Base-by-base conservation (phyloP, 139 green algal species). In the Coelastrella sp. region DNA sequence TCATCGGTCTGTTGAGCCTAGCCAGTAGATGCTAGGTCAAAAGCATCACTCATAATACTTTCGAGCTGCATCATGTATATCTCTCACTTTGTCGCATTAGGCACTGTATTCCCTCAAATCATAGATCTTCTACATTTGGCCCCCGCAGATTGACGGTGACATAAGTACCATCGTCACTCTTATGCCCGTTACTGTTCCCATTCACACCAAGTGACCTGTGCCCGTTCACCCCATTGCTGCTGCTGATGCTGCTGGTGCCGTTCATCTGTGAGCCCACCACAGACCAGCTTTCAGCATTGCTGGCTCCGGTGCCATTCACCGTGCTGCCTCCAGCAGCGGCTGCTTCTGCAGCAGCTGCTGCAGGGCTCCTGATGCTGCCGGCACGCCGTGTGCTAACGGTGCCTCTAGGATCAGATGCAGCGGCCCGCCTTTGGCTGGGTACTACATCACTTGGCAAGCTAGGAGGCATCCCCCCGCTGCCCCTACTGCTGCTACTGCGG, bases 171-270 rank as follows among this genome's bases (percentile, higher is more conserved):
- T 4, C 77, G 16, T 6, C 77, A n/a, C 7, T 7, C 77, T 65
- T 83, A 22, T 65, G 65, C 5, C 77, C 77, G 65, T 83, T 83
- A 10, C 6, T 65, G 77, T 83, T n/a, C 4, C 77, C 77, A 83
- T 47, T 32, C n/a, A 32, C 47, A 10, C 4, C 5, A 47, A 22
- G 77, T 13, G 8, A 14, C 14, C 7, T 19, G 11, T 81, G 75
- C 23, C 32, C 32, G 3, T 81, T 58, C 75, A 59, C 8, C 22
- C 14, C 54, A 13, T 10, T 10, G 22, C 6, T 66, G 14, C 77
- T 83, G 47, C 77, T 32, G 47, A 14, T 58, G 65, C 77, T 83
- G 47, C 77, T 32, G 47, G 14, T 58, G 65, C 77, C 54, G 6
- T 83, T 83, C 19, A 83, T 14, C 13, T 14, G 47, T 23, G 79